Base-by-base conservation (phyloP, 2,329 filamentous ascomycete genomes). In the Zasmidium cellare region DNA sequence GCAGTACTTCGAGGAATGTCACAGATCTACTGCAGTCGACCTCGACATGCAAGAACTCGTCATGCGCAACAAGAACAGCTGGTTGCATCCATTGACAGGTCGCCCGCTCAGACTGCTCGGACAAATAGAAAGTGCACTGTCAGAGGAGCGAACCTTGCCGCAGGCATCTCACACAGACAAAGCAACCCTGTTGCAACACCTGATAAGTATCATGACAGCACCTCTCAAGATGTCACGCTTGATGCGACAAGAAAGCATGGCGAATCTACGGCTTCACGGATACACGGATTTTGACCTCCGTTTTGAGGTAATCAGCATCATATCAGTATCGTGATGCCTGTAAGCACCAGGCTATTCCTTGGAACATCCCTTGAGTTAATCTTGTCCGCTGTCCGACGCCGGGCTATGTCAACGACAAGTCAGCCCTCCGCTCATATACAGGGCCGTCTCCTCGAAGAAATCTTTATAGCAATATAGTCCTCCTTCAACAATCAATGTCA, bases 201-300 rank as follows among this genome's bases (percentile, higher is more conserved):
- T 64, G 9, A 38, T 60, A 45, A 46, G 23, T 23, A 38, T 24
- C 16, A 64, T 64, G 59, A 56, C 28, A 2, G 31, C 19, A 9
- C 45, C 57, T 19, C 41, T 62, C 14, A 9, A 41, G 9, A 18
- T 38, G 9, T 60, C 59, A 5, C 51, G 38, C 5, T 18, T 61
- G 12, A 25, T 64, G 3, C 24, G 46, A 12, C 24, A 44, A n/a
- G 59, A 64, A 48, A 58, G 59, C 46, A 64, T 64, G 59, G 52
- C 57, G 20, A 62, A 62, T 48, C n/a, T 53, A 7, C 44, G 57
- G 31, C 53, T 60, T 9, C 59, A 64, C 45, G 59, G 59, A 2
- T 57, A 62, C 28, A 56, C 59, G n/a, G 59, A 64, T 19, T 58
- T 60, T n/a, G 55, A 59, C 25, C 55, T 62, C 24, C 54, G 55